Evolutionary conservation across 2,329 filamentous ascomycete genomes (phyloP).

Genomic region (Cadophora malorum): DNA sequence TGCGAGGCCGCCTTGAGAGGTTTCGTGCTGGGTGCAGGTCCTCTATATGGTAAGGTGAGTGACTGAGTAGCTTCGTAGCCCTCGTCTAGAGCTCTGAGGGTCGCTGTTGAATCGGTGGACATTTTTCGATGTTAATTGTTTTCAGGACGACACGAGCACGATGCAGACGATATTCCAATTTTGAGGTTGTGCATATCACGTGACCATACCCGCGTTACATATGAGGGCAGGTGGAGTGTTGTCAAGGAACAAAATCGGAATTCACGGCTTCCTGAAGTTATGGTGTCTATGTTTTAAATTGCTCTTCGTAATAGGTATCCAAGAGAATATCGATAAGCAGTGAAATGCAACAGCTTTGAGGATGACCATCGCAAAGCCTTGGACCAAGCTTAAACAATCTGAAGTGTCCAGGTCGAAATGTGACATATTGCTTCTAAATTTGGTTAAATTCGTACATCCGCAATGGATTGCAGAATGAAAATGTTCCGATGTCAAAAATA

Average conservation of each 20-base stretch:
- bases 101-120: constrained; percentile 19
- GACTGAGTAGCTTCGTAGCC: not conserved
- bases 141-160: not conserved
- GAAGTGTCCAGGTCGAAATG: not conserved
- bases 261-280: not conserved
- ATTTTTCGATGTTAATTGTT: not conserved
- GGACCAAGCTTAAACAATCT: not conserved
- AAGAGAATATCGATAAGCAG: not conserved
- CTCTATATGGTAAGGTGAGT: constrained; percentile 15
- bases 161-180: not conserved
- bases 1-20: not conserved
- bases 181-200: not conserved
- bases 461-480: not conserved
- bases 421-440: not conserved
- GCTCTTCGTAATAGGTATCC: too few species aligned
- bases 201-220: not conserved
- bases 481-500: not conserved
- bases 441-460: too few species aligned
- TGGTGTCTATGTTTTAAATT: not conserved
- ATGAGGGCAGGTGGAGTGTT: not conserved
- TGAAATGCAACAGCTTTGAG: not conserved
- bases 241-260: too few species aligned
- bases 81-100: constrained; percentile 9
- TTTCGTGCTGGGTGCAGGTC: not conserved
- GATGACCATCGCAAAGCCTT: not conserved